phyloP scores from a whole-genome alignment of 805 yeast genomes.

The Ogataea dorogensis region DNA sequence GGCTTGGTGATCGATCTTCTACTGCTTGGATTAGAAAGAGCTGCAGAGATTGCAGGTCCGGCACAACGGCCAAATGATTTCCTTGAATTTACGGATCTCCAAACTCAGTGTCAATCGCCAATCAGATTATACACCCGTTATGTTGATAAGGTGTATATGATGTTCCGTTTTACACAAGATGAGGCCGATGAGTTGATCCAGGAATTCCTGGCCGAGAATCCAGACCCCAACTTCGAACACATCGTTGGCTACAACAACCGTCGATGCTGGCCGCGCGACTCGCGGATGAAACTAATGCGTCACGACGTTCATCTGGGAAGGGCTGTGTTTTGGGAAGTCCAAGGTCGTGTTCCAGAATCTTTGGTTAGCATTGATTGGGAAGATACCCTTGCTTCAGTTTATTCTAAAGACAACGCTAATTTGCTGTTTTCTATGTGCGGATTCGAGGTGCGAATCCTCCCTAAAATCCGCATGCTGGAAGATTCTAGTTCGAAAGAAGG shows the following conservation, averaged over 20 bases:
- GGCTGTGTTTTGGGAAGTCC: slow-evolving; percentile 89
- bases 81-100: slow-evolving; percentile 60
- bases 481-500: slow-evolving; percentile 66
- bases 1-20: slow-evolving; percentile 82
- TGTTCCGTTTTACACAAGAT: slow-evolving; percentile 69
- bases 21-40: slow-evolving; percentile 82
- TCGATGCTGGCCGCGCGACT: slow-evolving; percentile 92
- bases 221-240: slow-evolving; percentile 89
- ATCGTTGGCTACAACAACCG: slow-evolving; percentile 83
- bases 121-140: slow-evolving; percentile 79
- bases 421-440: slow-evolving; percentile 90
- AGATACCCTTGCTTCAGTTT: slow-evolving; percentile 79
- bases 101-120: slow-evolving; percentile 67
- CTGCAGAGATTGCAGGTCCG: slow-evolving; percentile 82
- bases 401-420: slow-evolving; percentile 88
- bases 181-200: slow-evolving; percentile 76
- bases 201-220: slow-evolving; percentile 77
- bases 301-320: slow-evolving; percentile 90
- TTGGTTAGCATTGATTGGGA: slow-evolving; percentile 76
- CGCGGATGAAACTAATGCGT: slow-evolving; percentile 86
- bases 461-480: slow-evolving; percentile 60
- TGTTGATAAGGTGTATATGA: slow-evolving; percentile 74
- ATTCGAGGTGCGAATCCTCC: slow-evolving; percentile 86
- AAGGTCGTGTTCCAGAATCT: slow-evolving; percentile 74
- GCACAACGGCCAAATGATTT: slow-evolving; percentile 72